Evolutionary conservation across 352 stramenopile genomes (phyloP), one percentile per base, ranked within the genome.

Genomic region (Globisporangium barbulae): DNA sequence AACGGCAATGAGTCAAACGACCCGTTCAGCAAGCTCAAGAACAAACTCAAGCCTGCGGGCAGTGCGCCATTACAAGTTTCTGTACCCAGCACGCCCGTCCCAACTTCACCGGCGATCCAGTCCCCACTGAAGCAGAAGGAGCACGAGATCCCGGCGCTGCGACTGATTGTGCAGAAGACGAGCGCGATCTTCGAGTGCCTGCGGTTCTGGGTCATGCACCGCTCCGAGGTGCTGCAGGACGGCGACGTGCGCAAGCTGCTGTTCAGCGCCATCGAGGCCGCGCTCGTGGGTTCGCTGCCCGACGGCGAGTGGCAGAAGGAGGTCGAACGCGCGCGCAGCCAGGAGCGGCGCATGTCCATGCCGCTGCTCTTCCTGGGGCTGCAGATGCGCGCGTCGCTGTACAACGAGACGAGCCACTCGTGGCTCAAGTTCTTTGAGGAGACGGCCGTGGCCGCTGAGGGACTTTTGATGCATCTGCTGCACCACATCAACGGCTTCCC

Each of bases 401-500:
- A 92, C 54, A 88, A 81, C 33, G 84, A 94, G 28, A 73, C 78
- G 17, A 89, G 74, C 15, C 75, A 89, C 63, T 75, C 72, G 33
- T 90, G 80, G 85, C 65, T 90, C 7, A 90, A 91, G 70, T 91
- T 70, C 44, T 96, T 96, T 67, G 82, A 93, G 69, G 87, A 96
- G 62, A 94, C 84, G 12, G 87, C 87, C 2, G 78, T 93, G 49
- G 85, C 85, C 9, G 87, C 87, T 0, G 85, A 96, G 64, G 87
- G 82, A 4, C 67, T 96, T 19, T 54, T 96, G 39, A 90, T 96
- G 81, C 87, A 96, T 45, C 75, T 96, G 53, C 68, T 96, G 35
- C 87, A 96, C 48, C 83, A 94, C 54, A 81, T 96, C 47, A 92
- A 96, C 53, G 85, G 85, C 0, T 96, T 93, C 48, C 87, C 87